These are phyloP conservation scores for Oxytropis ochrocephala DNA, from an alignment of 306 rosid genomes.

Conservation along the genomic window DNA sequence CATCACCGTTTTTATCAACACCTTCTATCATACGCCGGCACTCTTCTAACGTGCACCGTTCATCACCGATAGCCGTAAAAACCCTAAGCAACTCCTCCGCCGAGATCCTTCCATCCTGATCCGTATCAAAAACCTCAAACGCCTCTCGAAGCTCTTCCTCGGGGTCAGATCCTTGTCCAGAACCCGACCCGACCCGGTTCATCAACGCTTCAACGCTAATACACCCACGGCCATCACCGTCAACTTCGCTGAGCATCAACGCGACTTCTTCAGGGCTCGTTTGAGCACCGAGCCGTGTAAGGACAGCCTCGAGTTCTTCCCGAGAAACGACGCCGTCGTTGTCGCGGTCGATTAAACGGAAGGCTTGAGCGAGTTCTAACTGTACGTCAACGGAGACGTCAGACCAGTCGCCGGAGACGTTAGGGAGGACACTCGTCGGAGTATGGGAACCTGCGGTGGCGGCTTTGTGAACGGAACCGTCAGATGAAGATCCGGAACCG, in stretches of 20 bases:
- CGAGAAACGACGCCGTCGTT: slow-evolving; percentile 52
- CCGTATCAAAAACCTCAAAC: slow-evolving; percentile 62
- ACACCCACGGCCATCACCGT: slow-evolving; percentile 32
- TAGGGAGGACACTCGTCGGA: slow-evolving; percentile 61
- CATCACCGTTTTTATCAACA: slow-evolving; percentile 69
- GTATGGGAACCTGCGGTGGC: slow-evolving; percentile 32
- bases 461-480: slow-evolving; percentile 13
- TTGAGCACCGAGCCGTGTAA: slow-evolving; percentile 45
- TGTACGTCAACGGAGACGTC: slow-evolving; percentile 30
- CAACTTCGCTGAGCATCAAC: slow-evolving; percentile 64
- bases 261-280: slow-evolving; percentile 47
- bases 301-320: slow-evolving; percentile 49
- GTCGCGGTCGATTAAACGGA: slow-evolving; percentile 54
- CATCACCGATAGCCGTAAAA: slow-evolving; percentile 68
- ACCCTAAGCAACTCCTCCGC: slow-evolving; percentile 74
- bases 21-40: slow-evolving; percentile 88
- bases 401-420: slow-evolving; percentile 40
- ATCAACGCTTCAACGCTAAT: slow-evolving; percentile 48
- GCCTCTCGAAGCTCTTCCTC: slow-evolving; percentile 49
- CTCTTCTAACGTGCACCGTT: slow-evolving; percentile 78
- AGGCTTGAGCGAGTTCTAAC: slow-evolving; percentile 38
- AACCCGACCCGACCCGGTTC: slow-evolving; percentile 40
- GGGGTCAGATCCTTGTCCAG: slow-evolving; percentile 9
- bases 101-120: slow-evolving; percentile 76
- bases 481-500: slow-evolving; percentile 45